A percentile compares a stretch with the other conserved stretches of the same genome.
Evolutionary conservation across 257 asterid genomes (phyloP).

Genomic region (Fraxinus cuspidata): DNA sequence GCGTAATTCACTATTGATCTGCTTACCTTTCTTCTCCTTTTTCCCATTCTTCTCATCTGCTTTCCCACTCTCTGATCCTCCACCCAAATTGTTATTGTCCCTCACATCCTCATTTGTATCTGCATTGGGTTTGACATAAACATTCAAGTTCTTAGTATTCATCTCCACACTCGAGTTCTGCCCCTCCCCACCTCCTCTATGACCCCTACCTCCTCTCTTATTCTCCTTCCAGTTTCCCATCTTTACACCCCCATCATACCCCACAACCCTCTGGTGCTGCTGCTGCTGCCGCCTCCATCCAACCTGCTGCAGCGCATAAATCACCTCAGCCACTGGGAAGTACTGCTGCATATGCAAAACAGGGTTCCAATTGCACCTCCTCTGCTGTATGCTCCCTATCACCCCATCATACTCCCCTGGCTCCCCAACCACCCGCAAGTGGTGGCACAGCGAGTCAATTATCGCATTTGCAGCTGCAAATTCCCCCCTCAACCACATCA

Average conservation of each 20-base stretch:
- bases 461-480: conserved; percentile 93
- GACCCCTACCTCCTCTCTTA: conserved; percentile 58
- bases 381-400: conserved; percentile 64
- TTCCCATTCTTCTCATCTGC: background rate
- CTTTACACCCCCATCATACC: conserved; percentile 50
- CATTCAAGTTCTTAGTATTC: conserved; percentile 45
- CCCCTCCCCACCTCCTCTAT: conserved; percentile 38
- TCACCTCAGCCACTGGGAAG: conserved; percentile 77
- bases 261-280: conserved; percentile 36
- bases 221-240: conserved; percentile 50
- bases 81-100: conserved; percentile 31
- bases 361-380: conserved; percentile 81
- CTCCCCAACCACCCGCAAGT: conserved; percentile 63
- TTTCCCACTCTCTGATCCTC: conserved; percentile 34
- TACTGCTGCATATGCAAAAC: conserved; percentile 90
- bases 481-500: conserved; percentile 85
- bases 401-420: conserved; percentile 79
- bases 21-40: conserved; percentile 43
- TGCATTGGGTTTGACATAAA: conserved; percentile 28
- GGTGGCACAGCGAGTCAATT: conserved; percentile 86
- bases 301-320: conserved; percentile 67
- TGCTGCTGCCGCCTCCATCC: conserved; percentile 49
- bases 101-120: conserved; percentile 35
- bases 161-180: conserved; percentile 38
- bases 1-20: background rate